Conservation (phyloP, 306 rosid genomes). For the Biancaea sappan region DNA sequence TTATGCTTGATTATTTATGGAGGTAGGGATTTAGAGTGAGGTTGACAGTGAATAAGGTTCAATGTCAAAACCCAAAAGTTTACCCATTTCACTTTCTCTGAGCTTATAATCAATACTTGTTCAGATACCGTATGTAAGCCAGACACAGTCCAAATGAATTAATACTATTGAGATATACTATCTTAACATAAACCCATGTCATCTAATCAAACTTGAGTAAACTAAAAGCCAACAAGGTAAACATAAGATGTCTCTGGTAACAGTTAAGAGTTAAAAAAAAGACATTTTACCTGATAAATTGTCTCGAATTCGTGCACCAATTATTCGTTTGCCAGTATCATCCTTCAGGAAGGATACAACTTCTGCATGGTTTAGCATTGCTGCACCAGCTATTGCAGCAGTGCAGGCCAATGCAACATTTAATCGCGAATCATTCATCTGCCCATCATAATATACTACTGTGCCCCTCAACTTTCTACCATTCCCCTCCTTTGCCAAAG, state of each 20-base stretch:
- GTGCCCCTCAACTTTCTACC: slow-evolving; percentile 74
- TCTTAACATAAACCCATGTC: not conserved
- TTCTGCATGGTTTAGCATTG: slow-evolving; percentile 79
- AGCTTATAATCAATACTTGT: too few species aligned
- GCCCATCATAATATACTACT: slow-evolving; percentile 85
- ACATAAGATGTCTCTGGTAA: not conserved
- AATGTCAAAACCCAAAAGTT: not conserved
- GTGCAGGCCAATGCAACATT: slow-evolving; percentile 84
- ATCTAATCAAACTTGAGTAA: not conserved
- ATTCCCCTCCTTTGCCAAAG: slow-evolving; percentile 67
- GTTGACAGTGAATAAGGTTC: not conserved
- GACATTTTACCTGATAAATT: slow-evolving; percentile 66
- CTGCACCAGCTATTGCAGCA: slow-evolving; percentile 84
- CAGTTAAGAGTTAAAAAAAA: not conserved
- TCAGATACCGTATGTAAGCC: not conserved
- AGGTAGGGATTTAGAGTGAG: not conserved
- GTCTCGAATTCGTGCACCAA: slow-evolving; percentile 75
- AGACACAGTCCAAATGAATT: not conserved
- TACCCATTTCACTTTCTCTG: not conserved
- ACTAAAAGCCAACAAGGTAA: not conserved
- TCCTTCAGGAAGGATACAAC: slow-evolving; percentile 71
- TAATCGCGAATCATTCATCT: slow-evolving; percentile 87
- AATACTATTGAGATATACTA: not conserved
- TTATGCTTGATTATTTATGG: not conserved
- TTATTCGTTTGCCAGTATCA: slow-evolving; percentile 53